A percentile compares a stretch with the other conserved stretches of the same genome.
Evolutionary conservation across 2,329 filamentous ascomycete species (phyloP).

Genomic region (Penicillium paneum): DNA sequence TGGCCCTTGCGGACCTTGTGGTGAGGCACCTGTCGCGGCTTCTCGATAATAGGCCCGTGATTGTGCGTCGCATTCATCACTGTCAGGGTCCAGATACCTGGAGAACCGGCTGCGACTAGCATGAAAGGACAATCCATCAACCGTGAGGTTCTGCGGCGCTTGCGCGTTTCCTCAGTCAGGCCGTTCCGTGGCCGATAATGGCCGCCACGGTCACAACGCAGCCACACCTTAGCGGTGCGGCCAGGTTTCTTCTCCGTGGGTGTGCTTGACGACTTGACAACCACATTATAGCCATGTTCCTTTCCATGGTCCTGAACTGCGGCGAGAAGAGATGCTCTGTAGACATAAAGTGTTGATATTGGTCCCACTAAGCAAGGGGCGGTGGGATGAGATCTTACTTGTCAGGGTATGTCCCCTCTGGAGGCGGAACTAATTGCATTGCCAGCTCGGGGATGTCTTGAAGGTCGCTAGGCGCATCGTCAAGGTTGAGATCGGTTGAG

Average conservation of each 20-base stretch:
- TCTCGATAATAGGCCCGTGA: conserved; percentile 43
- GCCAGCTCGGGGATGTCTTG: conserved; percentile 45
- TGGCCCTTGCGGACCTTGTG: conserved; percentile 46
- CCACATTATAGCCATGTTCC: conserved; percentile 45
- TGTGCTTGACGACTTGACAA: conserved; percentile 47
- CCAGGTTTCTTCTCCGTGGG: conserved; percentile 47
- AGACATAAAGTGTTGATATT: conserved; percentile 9
- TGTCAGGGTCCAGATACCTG: conserved; percentile 44
- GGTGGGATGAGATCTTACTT: conserved; percentile 28
- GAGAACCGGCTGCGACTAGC: conserved; percentile 43
- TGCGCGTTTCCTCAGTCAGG: conserved; percentile 45
- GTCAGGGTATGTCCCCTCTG: conserved; percentile 46
- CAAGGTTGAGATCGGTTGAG: conserved; percentile 43
- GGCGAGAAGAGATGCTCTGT: conserved; percentile 37
- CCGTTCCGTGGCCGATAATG: conserved; percentile 46
- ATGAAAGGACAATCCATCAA: conserved; percentile 47
- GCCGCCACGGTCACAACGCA: conserved; percentile 45
- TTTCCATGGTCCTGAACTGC: conserved; percentile 44
- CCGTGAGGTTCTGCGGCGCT: conserved; percentile 43
- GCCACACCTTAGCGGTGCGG: conserved; percentile 45
- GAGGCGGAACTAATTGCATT: conserved; percentile 43
- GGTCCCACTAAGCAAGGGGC: not conserved
- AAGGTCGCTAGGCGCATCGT: conserved; percentile 44
- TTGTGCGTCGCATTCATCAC: conserved; percentile 44
- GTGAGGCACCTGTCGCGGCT: conserved; percentile 40